Conservation (phyloP, 352 stramenopile species). For the Phytophthora litchii region DNA sequence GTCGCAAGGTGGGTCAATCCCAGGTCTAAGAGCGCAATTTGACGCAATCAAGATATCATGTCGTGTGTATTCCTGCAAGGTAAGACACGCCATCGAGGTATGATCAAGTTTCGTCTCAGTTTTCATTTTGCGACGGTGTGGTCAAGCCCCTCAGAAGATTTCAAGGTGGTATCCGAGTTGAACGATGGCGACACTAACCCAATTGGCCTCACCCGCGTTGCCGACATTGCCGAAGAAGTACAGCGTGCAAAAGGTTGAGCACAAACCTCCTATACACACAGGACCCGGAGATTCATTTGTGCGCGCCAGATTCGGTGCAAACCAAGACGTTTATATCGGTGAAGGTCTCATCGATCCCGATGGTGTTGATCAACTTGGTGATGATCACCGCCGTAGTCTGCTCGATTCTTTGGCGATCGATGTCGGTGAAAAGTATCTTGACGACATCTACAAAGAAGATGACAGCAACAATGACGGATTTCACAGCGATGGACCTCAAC, state of each 20-base stretch:
- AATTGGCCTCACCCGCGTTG: neutral
- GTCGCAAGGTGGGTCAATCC: no score
- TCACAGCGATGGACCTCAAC: slow-evolving; percentile 20
- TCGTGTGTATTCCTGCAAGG: neutral
- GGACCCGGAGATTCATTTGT: neutral
- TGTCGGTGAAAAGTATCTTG: slow-evolving; percentile 61
- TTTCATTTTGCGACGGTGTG: neutral
- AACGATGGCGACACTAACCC: neutral
- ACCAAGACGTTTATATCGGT: slow-evolving; percentile 4
- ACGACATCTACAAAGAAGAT: slow-evolving; percentile 65
- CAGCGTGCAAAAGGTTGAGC: neutral
- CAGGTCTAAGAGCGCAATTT: no score
- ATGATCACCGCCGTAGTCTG: slow-evolving; percentile 48
- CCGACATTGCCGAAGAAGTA: neutral
- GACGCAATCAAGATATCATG: no score
- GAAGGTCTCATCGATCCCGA: neutral
- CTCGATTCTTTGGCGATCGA: slow-evolving; percentile 70
- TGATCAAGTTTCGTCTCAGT: neutral
- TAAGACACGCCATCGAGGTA: neutral
- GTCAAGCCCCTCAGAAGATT: neutral
- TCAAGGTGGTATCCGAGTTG: no score
- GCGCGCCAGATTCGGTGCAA: neutral
- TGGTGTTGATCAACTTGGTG: neutral
- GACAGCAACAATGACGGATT: slow-evolving; percentile 7
- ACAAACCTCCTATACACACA: neutral